Percentiles rank a stretch among this genome's conserved stretches.
phyloP scores from a whole-genome alignment of 2,329 filamentous ascomycete genomes.

The Penicillium sp. region DNA sequence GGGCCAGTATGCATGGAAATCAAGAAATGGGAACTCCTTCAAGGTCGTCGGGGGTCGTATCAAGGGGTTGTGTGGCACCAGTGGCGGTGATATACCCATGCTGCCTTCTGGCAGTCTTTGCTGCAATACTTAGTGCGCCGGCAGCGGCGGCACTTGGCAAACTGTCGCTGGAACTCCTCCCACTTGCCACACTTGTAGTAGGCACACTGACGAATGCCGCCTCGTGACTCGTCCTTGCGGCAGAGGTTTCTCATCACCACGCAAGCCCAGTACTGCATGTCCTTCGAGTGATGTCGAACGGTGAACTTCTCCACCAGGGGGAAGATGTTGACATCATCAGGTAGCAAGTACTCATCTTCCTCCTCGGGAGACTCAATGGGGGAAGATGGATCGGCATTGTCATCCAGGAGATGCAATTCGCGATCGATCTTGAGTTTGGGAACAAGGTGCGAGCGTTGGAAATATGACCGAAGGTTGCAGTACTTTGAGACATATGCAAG shows the following conservation, averaged over 20 bases:
- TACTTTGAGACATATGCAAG: slow-evolving; percentile 98
- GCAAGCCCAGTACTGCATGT: slow-evolving; percentile 99
- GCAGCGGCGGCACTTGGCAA: slow-evolving; percentile 95
- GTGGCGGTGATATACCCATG: slow-evolving; percentile 96
- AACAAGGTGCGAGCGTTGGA: slow-evolving; percentile 91
- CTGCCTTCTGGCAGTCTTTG: slow-evolving; percentile 99
- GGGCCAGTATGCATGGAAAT: slow-evolving; percentile 36
- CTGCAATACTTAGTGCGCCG: slow-evolving; percentile 98
- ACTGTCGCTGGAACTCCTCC: slow-evolving; percentile 95
- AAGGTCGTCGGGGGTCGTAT: slow-evolving; percentile 28
- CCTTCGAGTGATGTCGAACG: slow-evolving; percentile 87
- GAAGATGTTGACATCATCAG: slow-evolving; percentile 98
- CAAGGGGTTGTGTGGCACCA: slow-evolving; percentile 69
- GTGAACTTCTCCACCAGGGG: slow-evolving; percentile 98
- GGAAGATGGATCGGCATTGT: slow-evolving; percentile 53
- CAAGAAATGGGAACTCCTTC: slow-evolving; percentile 29
- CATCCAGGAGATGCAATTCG: slow-evolving; percentile 78
- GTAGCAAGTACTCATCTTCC: slow-evolving; percentile 83
- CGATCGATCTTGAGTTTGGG: slow-evolving; percentile 87
- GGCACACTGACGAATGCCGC: slow-evolving; percentile 93
- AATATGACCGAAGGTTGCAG: slow-evolving; percentile 92
- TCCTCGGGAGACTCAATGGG: slow-evolving; percentile 52
- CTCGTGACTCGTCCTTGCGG: slow-evolving; percentile 92
- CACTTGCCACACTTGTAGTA: slow-evolving; percentile 98
- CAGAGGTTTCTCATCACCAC: slow-evolving; percentile 99